Conservation (phyloP, 1,284 basidiomycete genomes). For the Austroboletus niveus region DNA sequence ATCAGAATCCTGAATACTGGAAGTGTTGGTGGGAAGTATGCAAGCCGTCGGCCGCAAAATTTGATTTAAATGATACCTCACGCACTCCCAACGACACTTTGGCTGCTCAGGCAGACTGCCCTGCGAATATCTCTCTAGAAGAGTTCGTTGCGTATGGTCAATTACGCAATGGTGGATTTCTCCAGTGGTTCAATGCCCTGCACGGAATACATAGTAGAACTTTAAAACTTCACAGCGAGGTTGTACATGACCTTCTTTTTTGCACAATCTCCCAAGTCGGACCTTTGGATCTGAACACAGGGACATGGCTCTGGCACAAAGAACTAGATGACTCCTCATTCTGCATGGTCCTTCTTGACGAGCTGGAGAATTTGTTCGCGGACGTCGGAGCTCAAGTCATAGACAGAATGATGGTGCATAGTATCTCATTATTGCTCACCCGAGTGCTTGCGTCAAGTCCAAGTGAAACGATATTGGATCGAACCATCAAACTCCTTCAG, state of each 20-base stretch:
- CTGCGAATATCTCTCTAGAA: conserved; percentile 20
- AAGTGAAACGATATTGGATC: neutral
- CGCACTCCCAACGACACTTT: conserved; percentile 26
- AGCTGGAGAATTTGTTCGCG: conserved; percentile 28
- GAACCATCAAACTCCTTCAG: neutral
- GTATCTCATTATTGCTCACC: neutral
- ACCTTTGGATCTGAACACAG: conserved; percentile 11
- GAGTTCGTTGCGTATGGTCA: conserved; percentile 14
- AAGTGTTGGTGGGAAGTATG: neutral
- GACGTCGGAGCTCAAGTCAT: conserved; percentile 36
- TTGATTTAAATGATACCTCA: no score
- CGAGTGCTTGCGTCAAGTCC: neutral
- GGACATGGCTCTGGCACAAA: conserved; percentile 31
- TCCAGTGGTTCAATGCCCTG: conserved; percentile 50
- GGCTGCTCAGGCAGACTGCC: conserved; percentile 36
- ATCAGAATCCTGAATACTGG: no score
- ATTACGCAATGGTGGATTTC: conserved; percentile 38
- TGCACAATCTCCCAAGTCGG: conserved; percentile 45
- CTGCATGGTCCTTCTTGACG: conserved; percentile 30
- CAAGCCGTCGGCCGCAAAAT: no score
- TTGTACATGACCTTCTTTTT: conserved; percentile 38
- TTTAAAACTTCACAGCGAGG: conserved; percentile 36
- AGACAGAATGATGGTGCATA: neutral
- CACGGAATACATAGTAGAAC: conserved; percentile 36
- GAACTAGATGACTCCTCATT: conserved; percentile 32